Conservation (phyloP, 352 stramenopile genomes). For the Pythium graminicola region DNA sequence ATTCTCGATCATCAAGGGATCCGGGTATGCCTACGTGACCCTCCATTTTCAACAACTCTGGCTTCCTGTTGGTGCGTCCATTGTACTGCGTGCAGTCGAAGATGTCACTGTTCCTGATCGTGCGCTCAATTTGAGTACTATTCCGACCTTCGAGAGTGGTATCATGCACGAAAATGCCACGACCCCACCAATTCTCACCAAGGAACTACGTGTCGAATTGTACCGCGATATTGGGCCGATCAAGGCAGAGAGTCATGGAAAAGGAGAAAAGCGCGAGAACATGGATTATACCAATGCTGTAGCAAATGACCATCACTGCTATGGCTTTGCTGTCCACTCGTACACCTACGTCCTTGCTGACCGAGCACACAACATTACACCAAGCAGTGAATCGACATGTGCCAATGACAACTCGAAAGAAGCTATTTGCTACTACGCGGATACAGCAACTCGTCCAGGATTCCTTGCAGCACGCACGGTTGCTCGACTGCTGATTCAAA, state of each 20-base stretch:
- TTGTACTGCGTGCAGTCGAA: constrained; percentile 46
- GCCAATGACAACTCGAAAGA: constrained; percentile 54
- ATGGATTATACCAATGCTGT: not conserved
- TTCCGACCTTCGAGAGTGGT: constrained; percentile 27
- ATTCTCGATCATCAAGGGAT: constrained; percentile 47
- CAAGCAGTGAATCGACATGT: constrained; percentile 43
- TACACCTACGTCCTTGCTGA: constrained; percentile 45
- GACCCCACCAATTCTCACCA: constrained; percentile 33
- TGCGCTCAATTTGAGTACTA: constrained; percentile 37
- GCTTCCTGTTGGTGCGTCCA: constrained; percentile 32
- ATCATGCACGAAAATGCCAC: constrained; percentile 23
- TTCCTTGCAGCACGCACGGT: constrained; percentile 43
- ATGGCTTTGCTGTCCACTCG: constrained; percentile 46
- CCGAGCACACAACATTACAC: constrained; percentile 30
- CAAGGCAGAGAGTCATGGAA: no score
- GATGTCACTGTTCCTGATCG: constrained; percentile 29
- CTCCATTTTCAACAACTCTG: constrained; percentile 44
- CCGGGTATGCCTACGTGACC: constrained; percentile 44
- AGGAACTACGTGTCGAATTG: constrained; percentile 51
- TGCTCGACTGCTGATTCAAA: constrained; percentile 44
- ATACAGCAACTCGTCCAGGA: constrained; percentile 21
- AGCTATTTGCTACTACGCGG: constrained; percentile 44
- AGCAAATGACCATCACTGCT: constrained; percentile 31
- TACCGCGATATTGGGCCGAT: constrained; percentile 30
- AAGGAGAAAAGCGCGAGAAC: no score